Conservation (phyloP, 495 filamentous ascomycete species). For the Symbiotaphrina buchneri region DNA sequence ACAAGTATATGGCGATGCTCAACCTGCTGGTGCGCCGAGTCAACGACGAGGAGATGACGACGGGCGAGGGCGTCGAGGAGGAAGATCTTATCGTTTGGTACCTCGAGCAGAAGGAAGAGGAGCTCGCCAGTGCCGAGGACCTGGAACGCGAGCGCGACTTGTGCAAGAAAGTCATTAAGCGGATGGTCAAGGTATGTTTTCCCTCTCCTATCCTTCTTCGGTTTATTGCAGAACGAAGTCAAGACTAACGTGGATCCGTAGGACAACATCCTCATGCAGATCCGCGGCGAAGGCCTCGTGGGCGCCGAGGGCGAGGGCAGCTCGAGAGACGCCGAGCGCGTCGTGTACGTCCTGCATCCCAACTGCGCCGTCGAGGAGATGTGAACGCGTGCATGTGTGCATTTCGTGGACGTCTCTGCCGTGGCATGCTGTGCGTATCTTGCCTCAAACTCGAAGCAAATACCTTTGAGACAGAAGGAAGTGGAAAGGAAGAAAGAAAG, state of each 20-base stretch:
- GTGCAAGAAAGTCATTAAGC: slow-evolving; percentile 74
- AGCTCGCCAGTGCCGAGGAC: slow-evolving; percentile 62
- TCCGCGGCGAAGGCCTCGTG: slow-evolving; percentile 63
- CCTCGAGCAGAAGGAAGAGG: slow-evolving; percentile 75
- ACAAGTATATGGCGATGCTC: slow-evolving; percentile 80
- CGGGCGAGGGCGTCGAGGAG: slow-evolving; percentile 75
- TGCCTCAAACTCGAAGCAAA: no score
- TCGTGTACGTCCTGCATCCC: slow-evolving; percentile 82
- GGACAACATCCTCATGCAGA: slow-evolving; percentile 84
- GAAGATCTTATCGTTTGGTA: slow-evolving; percentile 81
- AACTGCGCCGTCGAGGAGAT: slow-evolving; percentile 72
- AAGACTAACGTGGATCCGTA: slow-evolving; percentile 24
- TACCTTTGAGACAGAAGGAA: no score
- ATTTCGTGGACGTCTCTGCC: no score
- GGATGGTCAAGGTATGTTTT: slow-evolving; percentile 75
- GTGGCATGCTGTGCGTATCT: no score
- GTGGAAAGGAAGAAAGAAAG: no score
- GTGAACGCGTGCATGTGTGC: no score
- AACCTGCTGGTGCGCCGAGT: slow-evolving; percentile 66
- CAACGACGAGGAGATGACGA: slow-evolving; percentile 45
- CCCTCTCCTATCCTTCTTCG: neutral
- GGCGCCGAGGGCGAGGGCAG: slow-evolving; percentile 22
- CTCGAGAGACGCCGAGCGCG: slow-evolving; percentile 13
- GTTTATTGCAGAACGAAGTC: slow-evolving; percentile 7
- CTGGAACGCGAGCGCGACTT: slow-evolving; percentile 51